Base-by-base conservation (phyloP, 495 filamentous ascomycete species). In the Penicillium parvum region DNA sequence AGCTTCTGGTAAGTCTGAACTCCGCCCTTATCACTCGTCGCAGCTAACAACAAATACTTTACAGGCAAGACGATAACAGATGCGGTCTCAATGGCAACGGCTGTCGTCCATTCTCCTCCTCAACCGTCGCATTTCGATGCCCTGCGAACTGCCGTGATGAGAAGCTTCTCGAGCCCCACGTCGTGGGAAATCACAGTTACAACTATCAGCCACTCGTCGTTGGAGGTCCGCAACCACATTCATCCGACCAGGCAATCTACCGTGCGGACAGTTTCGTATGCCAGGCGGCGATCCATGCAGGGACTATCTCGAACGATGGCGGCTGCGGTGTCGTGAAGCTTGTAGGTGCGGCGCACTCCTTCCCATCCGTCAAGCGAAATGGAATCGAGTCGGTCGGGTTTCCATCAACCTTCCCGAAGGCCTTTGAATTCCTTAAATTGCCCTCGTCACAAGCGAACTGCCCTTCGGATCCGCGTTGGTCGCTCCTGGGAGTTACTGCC, bases 211-310 rank as follows among this genome's bases (percentile, higher is more conserved):
- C 80, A 0, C 69, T 90, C 32, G 81, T 95, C 0, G 75, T 95
- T 23, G 89, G 89, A 18, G 88, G 86, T 0, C 82, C 85, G 4
- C 59, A 74, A 5, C 55, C 74, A 0, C 56, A 49, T 11, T 63
- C 62, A 11, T 52, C 58, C 6, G 58, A 63, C 3, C 40, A 46
- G 2, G 66, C 75, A 0, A 57, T 84, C 12, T 95, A 95, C 57
- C 79, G 88, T 2, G 84, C 83, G 1, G 88, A 95, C 55, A 91
- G 87, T 14, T 88, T 88, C 51, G 78, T 92, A 41, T 95, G 88
- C 57, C 79, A 82, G 32, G 70, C 87, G 8, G 88, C 88, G 5
- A 84, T 95, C 26, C 88, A 95, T 57, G 75, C 84, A 0, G 88
- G 88, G 8, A 53, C 86, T 29, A 76, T 90, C 38, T 77, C 77